A percentile compares a stretch with the other conserved stretches of the same genome.
Conservation (phyloP, 139 green algal species). For the Marvania coccoides region DNA sequence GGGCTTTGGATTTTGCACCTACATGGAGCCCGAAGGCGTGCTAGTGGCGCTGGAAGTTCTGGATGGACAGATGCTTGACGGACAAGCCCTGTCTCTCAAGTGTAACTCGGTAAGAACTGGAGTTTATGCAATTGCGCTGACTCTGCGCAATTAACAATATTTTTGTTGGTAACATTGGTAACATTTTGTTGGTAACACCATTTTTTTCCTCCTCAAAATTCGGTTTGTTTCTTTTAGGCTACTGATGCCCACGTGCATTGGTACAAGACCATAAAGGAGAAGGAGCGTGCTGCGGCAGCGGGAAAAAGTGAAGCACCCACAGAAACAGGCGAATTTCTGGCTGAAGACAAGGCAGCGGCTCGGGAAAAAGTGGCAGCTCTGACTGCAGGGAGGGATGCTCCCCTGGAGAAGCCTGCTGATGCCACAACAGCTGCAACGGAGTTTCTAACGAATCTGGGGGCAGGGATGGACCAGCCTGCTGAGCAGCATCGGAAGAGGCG, state of each 20-base stretch:
- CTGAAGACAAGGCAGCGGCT: not conserved
- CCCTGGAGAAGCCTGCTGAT: not conserved
- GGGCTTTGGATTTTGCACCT: constrained; percentile 91
- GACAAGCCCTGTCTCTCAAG: constrained; percentile 78
- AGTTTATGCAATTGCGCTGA: too few relatives aligned
- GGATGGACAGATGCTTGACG: constrained; percentile 64
- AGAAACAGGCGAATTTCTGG: constrained; percentile 38
- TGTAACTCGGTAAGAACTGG: constrained; percentile 52
- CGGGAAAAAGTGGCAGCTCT: not conserved
- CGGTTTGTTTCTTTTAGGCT: not conserved
- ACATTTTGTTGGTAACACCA: too few relatives aligned
- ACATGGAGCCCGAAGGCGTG: constrained; percentile 62
- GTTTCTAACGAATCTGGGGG: not conserved
- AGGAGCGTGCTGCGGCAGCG: constrained; percentile 4
- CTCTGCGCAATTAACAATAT: too few relatives aligned
- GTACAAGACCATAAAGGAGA: constrained; percentile 18
- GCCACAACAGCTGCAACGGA: not conserved
- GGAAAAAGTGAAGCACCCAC: constrained; percentile 12
- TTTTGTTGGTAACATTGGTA: too few relatives aligned
- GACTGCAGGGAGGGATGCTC: not conserved
- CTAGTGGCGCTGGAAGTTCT: constrained; percentile 59
- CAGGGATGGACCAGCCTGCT: not conserved
- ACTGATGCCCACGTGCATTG: constrained; percentile 14
- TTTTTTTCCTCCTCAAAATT: not conserved
- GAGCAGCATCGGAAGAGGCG: not conserved